Evolutionary conservation across 2,329 filamentous ascomycete species (phyloP), one percentile per base, ranked within the genome.

Genomic region (Orbilia blumenaviensis): DNA sequence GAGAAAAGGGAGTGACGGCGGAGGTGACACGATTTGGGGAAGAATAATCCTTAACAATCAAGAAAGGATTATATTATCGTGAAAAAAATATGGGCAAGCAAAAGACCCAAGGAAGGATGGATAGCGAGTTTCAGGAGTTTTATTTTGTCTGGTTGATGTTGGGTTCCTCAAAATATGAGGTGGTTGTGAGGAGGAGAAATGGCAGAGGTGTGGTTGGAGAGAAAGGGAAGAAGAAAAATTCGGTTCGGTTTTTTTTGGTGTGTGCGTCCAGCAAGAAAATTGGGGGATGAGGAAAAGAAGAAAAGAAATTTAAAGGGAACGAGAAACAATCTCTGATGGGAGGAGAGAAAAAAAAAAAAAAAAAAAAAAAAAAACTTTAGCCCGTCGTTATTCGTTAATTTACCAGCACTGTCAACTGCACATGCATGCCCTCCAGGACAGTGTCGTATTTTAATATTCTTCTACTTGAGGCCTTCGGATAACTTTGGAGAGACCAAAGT

Each of bases 151-250:
- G n/a, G 38, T 21, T 46, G 42, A 72, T 63, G 66, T 78, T 52
- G 46, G n/a, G 56, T 32, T 68, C 72, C 73, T 64, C 67, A 69
- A 64, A 66, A 66, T 44, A 67, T 69, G 68, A 69, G 64, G 76
- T 67, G 48, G 76, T 56, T 64, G 63, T 68, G 54, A 78, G 50
- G 61, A 77, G 62, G 68, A 73, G 66, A 78, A 75, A 72, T 62
- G 71, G 64, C 66, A 67, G 62, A 78, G 62, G 54, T 71, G 69
- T 74, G 69, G 69, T 74, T 74, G 69, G 69, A 77, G 71, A 66
- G 62, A 67, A 66, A 66, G 61, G 67, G 54, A 76, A 77, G 66
- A 68, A 64, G 56, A 78, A 79, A 78, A 74, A 69, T 67, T 77
- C 68, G 66, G 64, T 63, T 75, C 18, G 16, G 41, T 77, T 68